A percentile compares a stretch with the other conserved stretches of the same genome.
Conservation (phyloP, 352 stramenopile species). For the Phytophthora rubi region DNA sequence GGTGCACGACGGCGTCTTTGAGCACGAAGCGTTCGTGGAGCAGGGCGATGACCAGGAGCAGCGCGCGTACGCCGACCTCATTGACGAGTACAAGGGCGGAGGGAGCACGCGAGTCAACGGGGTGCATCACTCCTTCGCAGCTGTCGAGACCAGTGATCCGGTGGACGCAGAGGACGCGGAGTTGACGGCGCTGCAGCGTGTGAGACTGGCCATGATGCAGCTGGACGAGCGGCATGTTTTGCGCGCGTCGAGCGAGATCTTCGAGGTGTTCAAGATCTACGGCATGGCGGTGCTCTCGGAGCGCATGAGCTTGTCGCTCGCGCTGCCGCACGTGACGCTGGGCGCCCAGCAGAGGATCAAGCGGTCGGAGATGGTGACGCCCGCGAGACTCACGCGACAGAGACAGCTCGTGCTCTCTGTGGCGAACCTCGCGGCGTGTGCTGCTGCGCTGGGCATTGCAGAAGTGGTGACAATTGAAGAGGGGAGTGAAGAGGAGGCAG, state of each 20-base stretch:
- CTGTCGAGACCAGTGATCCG: not conserved
- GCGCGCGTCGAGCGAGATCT: conserved; percentile 64
- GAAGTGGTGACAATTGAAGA: conserved; percentile 9
- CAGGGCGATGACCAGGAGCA: conserved; percentile 28
- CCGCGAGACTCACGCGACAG: conserved; percentile 56
- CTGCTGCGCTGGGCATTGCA: conserved; percentile 45
- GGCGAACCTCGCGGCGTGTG: conserved; percentile 59
- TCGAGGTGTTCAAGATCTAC: conserved; percentile 87
- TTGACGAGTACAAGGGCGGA: conserved; percentile 46
- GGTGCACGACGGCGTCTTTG: conserved; percentile 45
- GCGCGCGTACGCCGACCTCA: conserved; percentile 45
- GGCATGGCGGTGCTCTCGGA: conserved; percentile 80
- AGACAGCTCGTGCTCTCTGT: conserved; percentile 68
- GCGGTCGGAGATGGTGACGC: conserved; percentile 34
- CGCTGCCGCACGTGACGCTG: conserved; percentile 38
- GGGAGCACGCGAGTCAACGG: not conserved
- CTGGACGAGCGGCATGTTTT: conserved; percentile 54
- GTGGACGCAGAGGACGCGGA: conserved; percentile 1
- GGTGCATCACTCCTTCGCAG: conserved; percentile 45
- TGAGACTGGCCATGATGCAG: conserved; percentile 41
- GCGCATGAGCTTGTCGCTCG: conserved; percentile 63
- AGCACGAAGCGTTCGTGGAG: conserved; percentile 26
- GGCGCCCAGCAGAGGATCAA: conserved; percentile 18
- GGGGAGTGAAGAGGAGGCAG: conserved; percentile 16
- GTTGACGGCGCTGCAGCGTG: not conserved